These are phyloP conservation scores for Acanthamoeba castellanii DNA, from an alignment of 208 protist species.

Conservation along the genomic window DNA sequence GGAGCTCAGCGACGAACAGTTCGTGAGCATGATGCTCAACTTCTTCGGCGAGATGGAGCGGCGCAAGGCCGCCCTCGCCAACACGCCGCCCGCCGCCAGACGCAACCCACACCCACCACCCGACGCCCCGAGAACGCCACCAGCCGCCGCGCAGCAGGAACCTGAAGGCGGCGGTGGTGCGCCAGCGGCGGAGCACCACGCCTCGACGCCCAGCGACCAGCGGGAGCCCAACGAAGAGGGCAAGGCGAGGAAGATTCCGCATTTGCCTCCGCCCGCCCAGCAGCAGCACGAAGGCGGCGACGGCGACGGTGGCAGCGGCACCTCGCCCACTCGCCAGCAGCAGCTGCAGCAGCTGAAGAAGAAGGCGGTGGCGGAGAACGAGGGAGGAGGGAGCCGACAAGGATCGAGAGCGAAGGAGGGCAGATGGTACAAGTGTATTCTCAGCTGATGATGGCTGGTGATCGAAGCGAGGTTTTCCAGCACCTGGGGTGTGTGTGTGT, in stretches of 20 bases:
- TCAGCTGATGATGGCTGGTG: not conserved
- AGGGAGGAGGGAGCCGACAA: not conserved
- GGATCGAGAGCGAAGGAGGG: not conserved
- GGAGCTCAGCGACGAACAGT: constrained; percentile 23
- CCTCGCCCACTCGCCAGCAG: not conserved
- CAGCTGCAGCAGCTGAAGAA: not conserved
- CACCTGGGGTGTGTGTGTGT: not conserved
- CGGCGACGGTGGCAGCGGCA: no score
- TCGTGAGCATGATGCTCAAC: constrained; percentile 35
- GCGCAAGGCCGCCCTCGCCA: not conserved
- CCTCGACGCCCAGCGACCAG: no score
- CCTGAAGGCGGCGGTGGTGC: no score
- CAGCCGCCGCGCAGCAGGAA: not conserved
- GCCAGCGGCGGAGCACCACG: no score
- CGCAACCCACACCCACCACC: not conserved
- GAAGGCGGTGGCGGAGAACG: not conserved
- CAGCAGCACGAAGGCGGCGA: no score
- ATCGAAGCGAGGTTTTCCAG: not conserved
- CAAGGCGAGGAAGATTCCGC: no score
- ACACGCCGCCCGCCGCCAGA: not conserved
- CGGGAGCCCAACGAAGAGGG: no score
- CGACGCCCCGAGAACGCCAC: not conserved
- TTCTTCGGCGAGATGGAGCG: constrained; percentile 33
- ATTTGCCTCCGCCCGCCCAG: not conserved
- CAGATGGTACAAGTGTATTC: not conserved